Conservation (phyloP, 2,329 filamentous ascomycete species). For the Arthrobotrys musiformis region DNA sequence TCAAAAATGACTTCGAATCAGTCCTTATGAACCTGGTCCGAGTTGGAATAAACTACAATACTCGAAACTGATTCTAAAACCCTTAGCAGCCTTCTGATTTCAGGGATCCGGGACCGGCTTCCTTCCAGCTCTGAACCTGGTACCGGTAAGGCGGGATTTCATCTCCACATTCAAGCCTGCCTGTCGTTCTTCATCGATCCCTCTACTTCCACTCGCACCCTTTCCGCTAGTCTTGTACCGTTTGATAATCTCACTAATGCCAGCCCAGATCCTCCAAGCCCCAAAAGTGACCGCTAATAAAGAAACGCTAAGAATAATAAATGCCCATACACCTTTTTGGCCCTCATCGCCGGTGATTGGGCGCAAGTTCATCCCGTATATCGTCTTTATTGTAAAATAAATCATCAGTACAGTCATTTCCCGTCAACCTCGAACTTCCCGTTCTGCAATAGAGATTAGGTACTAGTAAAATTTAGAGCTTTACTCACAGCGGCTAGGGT, state of each 20-base stretch:
- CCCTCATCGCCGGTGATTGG: conserved; percentile 1
- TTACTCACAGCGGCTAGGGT: conserved; percentile 20
- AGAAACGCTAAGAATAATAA: not conserved
- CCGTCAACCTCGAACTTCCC: not conserved
- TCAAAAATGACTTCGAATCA: no score
- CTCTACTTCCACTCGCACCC: not conserved
- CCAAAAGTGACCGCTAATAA: not conserved
- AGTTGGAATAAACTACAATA: no score
- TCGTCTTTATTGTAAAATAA: not conserved
- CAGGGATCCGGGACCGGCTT: no score
- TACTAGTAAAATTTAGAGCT: no score
- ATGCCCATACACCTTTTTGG: not conserved
- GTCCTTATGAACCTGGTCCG: no score
- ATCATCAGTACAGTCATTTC: not conserved
- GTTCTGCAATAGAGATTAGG: no score
- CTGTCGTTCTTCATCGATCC: no score
- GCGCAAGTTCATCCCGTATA: conserved; percentile 10
- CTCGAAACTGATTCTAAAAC: no score
- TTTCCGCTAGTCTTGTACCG: not conserved
- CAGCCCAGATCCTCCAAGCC: conserved; percentile 7
- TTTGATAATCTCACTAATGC: not conserved
- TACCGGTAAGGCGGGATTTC: no score
- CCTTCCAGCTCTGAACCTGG: no score
- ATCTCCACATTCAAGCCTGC: no score
- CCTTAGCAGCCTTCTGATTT: no score